phyloP scores from a whole-genome alignment of 192 early-diverging fungal species.

The Coemansia furcata region DNA sequence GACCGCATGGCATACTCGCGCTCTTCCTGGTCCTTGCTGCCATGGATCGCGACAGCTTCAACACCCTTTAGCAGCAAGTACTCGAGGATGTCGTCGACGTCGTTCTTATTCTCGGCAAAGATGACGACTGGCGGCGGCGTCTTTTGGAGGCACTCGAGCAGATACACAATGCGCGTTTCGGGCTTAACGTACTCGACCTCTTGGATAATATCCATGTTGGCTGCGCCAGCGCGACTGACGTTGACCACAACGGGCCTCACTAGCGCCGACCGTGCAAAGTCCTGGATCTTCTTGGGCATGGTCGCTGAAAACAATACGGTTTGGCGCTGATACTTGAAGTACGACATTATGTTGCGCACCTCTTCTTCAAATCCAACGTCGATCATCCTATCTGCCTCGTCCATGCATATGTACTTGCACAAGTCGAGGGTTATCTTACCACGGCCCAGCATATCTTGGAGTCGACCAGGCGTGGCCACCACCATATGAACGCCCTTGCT shows the following conservation, averaged over 20 bases:
- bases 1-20: slow-evolving; percentile 93
- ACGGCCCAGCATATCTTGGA: slow-evolving; percentile 89
- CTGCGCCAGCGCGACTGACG: slow-evolving; percentile 95
- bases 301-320: slow-evolving; percentile 95
- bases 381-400: slow-evolving; percentile 99
- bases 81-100: slow-evolving; percentile 98
- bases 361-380: slow-evolving; percentile 99
- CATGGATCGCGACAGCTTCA: slow-evolving; percentile 92
- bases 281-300: slow-evolving; percentile 98
- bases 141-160: slow-evolving; percentile 95
- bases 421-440: slow-evolving; percentile 84
- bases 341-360: slow-evolving; percentile 92
- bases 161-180: slow-evolving; percentile 91
- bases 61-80: slow-evolving; percentile 94
- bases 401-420: slow-evolving; percentile 91
- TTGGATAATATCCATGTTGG: slow-evolving; percentile 95
- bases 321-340: slow-evolving; percentile 91
- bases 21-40: slow-evolving; percentile 95
- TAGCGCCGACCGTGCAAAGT: slow-evolving; percentile 88
- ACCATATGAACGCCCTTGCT: slow-evolving; percentile 86
- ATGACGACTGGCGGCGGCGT: slow-evolving; percentile 93
- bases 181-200: slow-evolving; percentile 97
- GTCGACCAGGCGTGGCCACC: slow-evolving; percentile 91
- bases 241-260: slow-evolving; percentile 93
- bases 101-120: slow-evolving; percentile 98